Base-by-base conservation (phyloP, 495 filamentous ascomycete species). In the Tetracladium marchalianum region DNA sequence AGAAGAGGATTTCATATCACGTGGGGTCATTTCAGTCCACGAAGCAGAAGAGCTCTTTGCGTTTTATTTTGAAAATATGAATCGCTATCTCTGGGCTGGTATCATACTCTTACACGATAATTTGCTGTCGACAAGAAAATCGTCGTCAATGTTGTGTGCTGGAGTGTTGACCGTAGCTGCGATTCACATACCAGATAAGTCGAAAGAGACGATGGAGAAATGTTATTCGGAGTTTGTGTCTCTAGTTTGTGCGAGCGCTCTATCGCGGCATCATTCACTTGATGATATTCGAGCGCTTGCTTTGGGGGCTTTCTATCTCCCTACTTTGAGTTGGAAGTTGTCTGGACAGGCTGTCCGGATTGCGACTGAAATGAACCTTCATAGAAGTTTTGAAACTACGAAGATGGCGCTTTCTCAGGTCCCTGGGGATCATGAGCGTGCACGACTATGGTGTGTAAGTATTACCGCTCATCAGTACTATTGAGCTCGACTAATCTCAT, bases 1-100 rank as follows among this genome's bases (percentile, higher is more conserved):
- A 7, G 58, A 73, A 27, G 67, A 66, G 48, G 58, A 61, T 49
- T 58, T 61, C 32, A 55, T 61, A 36, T 49, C 58, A 17, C 44
- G 55, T 31, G 55, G 55, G 13, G 33, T 58, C 36, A 46, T 61
- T 35, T 55, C 41, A 8, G 44, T 56, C 37, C 31, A 35, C 9
- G 58, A 61, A 38, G 58, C 59, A 15, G 59, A 61, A 34, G 58
- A 58, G 35, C 54, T 61, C 40, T 61, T 61, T 53, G 50, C 43
- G 44, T 50, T 62, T 56, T 59, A 56, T 49, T 47, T 49, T 39
- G 49, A 55, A 40, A 57, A 58, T 48, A 43, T 62, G 56, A 62
- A 62, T 45, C 56, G 60, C 43, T 64, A 76, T 32, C 64, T 77
- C 40, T 77, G 71, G 68, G 69, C 67, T 34, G 69, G 68, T 13